Conservation (phyloP, 371 early-diverging fungal species). For the Apophysomyces variabilis region DNA sequence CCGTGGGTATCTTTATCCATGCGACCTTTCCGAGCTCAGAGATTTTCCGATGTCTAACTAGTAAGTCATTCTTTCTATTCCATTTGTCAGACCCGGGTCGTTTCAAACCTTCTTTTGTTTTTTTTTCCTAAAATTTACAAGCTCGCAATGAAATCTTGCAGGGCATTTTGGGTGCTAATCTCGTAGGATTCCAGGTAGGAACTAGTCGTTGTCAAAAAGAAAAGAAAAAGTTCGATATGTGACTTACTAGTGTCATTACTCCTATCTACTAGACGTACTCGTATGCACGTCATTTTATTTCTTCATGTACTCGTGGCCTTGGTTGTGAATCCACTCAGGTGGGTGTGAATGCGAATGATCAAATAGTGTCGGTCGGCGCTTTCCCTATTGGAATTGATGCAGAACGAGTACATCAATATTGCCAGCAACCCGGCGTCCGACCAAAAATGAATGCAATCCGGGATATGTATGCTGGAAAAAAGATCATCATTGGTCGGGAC, state of each 20-base stretch:
- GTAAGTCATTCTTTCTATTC: constrained; percentile 29
- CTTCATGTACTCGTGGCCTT: constrained; percentile 89
- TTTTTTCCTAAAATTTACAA: constrained; percentile 13
- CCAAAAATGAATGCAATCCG: constrained; percentile 80
- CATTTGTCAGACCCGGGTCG: neutral
- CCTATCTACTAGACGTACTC: constrained; percentile 76
- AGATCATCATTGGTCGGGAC: constrained; percentile 97
- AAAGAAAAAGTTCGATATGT: too few species aligned
- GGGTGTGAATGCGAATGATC: constrained; percentile 81
- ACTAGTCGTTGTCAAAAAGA: neutral
- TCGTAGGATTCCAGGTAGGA: constrained; percentile 89
- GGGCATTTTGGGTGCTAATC: constrained; percentile 90
- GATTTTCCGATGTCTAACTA: constrained; percentile 84
- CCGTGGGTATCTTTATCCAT: constrained; percentile 99
- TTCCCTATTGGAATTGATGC: constrained; percentile 98
- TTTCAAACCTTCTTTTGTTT: constrained; percentile 9
- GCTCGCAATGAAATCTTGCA: constrained; percentile 89
- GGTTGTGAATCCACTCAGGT: constrained; percentile 87
- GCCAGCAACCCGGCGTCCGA: constrained; percentile 56
- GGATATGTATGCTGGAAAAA: constrained; percentile 89
- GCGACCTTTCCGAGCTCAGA: constrained; percentile 98
- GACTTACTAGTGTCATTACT: neutral
- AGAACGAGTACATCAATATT: constrained; percentile 50
- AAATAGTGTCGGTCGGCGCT: constrained; percentile 80
- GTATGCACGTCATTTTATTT: constrained; percentile 96